Conservation (phyloP, 306 rosid species). For the Phaseolus lunatus region DNA sequence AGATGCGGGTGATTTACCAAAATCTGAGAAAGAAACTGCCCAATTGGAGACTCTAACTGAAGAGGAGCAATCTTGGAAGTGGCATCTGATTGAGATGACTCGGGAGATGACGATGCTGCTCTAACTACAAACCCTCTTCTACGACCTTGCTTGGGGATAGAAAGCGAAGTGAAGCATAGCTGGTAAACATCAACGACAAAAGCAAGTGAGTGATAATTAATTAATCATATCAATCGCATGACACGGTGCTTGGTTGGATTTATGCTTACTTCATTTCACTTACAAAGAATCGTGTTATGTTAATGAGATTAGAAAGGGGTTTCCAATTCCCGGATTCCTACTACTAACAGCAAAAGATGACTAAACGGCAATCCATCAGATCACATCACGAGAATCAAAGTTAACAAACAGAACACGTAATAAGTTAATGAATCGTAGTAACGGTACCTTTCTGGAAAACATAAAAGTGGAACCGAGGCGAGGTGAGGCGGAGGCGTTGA, state of each 20-base stretch:
- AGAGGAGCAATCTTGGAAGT: conserved; percentile 76
- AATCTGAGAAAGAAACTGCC: conserved; percentile 87
- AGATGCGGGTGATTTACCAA: conserved; percentile 90
- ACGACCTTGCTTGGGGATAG: conserved; percentile 54
- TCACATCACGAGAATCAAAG: background rate
- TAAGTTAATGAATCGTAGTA: background rate
- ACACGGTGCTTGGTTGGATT: background rate
- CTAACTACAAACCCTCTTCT: conserved; percentile 60
- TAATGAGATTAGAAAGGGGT: background rate
- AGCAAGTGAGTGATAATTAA: background rate
- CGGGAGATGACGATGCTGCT: conserved; percentile 54
- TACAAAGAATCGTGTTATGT: background rate
- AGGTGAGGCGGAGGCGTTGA: conserved; percentile 43
- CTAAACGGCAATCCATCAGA: background rate
- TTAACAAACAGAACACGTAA: background rate
- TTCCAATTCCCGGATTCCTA: too few relatives aligned
- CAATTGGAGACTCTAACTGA: conserved; percentile 88
- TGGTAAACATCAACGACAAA: conserved; percentile 37
- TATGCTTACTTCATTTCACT: background rate
- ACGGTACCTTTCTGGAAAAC: conserved; percentile 60
- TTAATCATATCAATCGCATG: background rate
- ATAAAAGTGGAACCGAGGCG: conserved; percentile 49
- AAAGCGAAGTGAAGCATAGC: conserved; percentile 49
- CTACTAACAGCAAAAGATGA: background rate
- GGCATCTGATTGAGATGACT: conserved; percentile 47